Evolutionary conservation across 148 eudicot genomes (phyloP).

Genomic region (Fagopyrum tataricum): DNA sequence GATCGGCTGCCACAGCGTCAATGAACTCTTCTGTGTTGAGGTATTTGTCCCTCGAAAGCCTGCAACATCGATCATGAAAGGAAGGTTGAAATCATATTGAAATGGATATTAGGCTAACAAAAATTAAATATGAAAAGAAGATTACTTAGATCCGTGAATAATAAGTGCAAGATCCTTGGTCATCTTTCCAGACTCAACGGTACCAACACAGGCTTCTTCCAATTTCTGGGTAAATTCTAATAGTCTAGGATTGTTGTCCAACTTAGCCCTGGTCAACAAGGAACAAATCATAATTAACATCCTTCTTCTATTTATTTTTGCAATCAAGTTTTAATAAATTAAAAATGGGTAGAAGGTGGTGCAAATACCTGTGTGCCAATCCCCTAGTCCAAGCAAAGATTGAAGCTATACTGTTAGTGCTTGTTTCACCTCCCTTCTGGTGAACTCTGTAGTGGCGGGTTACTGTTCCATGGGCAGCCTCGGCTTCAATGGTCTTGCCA

Average conservation of each 20-base stretch:
- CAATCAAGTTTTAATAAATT: not conserved
- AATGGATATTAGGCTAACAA: not conserved
- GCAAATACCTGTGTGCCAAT: conserved; percentile 67
- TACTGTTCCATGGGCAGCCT: conserved; percentile 96
- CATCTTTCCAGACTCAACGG: conserved; percentile 90
- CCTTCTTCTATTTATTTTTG: not conserved
- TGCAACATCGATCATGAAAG: conserved; percentile 17
- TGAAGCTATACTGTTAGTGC: conserved; percentile 94
- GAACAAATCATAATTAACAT: not conserved
- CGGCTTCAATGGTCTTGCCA: conserved; percentile 92
- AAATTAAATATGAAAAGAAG: not conserved
- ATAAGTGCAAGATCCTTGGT: conserved; percentile 94
- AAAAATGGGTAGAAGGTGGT: not conserved
- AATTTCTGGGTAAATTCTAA: conserved; percentile 69
- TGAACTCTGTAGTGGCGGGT: conserved; percentile 90
- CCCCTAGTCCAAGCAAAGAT: conserved; percentile 96
- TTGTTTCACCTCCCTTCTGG: conserved; percentile 93
- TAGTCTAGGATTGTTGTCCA: conserved; percentile 58
- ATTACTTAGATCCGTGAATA: conserved; percentile 67
- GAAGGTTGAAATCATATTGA: not conserved
- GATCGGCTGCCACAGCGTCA: conserved; percentile 81
- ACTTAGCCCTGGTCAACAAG: conserved; percentile 50
- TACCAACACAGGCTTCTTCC: conserved; percentile 78
- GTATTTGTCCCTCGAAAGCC: conserved; percentile 58
- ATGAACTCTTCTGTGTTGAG: conserved; percentile 90